Conservation (phyloP, 1,139 yeast species). For the Suhomyces bolitotheri region DNA sequence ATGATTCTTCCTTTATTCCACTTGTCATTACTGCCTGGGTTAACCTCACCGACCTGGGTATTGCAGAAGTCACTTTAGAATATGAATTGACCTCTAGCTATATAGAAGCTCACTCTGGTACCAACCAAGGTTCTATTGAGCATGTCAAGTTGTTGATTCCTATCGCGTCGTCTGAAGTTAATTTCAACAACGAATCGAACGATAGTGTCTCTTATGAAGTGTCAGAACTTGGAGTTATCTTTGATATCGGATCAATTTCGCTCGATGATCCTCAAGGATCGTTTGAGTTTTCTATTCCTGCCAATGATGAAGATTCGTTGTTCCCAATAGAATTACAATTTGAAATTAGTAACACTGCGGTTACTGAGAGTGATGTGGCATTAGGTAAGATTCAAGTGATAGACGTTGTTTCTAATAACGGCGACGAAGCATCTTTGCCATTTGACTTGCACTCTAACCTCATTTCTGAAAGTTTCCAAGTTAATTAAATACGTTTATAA, state of each 20-base stretch:
- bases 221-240: slow-evolving; percentile 61
- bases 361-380: slow-evolving; percentile 41
- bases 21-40: slow-evolving; percentile 86
- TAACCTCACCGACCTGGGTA: slow-evolving; percentile 54
- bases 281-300: slow-evolving; percentile 76
- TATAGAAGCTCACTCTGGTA: slow-evolving; percentile 27
- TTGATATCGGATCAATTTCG: slow-evolving; percentile 51
- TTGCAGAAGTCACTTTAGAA: slow-evolving; percentile 80
- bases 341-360: slow-evolving; percentile 33
- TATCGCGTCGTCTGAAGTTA: slow-evolving; percentile 55
- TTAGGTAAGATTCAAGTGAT: slow-evolving; percentile 44
- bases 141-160: slow-evolving; percentile 70
- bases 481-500: slow-evolving; percentile 43
- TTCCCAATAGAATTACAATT: slow-evolving; percentile 82
- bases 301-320: slow-evolving; percentile 75
- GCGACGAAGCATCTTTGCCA: slow-evolving; percentile 57
- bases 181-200: slow-evolving; percentile 47
- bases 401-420: slow-evolving; percentile 43
- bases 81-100: slow-evolving; percentile 63
- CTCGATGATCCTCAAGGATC: slow-evolving; percentile 65
- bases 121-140: slow-evolving; percentile 45
- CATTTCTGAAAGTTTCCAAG: slow-evolving; percentile 63
- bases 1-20: slow-evolving; percentile 64
- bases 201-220: slow-evolving; percentile 50
- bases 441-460: slow-evolving; percentile 68